Base-by-base conservation (phyloP, 202 grass and related monocot species). In the Panicum hallii region DNA sequence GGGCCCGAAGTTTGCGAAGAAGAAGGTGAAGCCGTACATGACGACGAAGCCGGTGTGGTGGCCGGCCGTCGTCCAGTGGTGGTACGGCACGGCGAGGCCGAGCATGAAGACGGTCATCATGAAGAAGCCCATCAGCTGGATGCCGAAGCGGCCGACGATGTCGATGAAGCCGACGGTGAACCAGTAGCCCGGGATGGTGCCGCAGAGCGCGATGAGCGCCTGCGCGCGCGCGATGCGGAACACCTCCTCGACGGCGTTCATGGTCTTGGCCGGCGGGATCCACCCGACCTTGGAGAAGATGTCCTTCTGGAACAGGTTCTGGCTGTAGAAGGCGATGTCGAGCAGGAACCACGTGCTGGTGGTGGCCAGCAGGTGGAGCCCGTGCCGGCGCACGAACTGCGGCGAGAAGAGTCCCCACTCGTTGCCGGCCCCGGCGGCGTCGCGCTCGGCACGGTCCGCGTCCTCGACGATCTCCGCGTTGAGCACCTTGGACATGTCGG, bases 41-140 rank as follows among this genome's bases (percentile, higher is more conserved):
- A 94, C 57, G 0, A 94, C 15, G 56, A 94, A 91, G 11, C 86
- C 89, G 1, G 55, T 85, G 75, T 94, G 92, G 66, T 94, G 2
- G 0, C 92, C 92, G 20, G 86, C 50, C 8, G 92, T 83, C 0
- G 79, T 94, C 92, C 92, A 94, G 76, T 94, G 83, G 71, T 94
- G 70, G 70, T 94, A 94, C 30, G 92, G 92, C 62, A 74, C 63
- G 67, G 88, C 89, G 56, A 94, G 89, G 44, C 86, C 89, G 19
- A 94, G 76, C 86, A 94, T 89, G 89, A 91, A 94, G 6, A 79
- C 75, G 61, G 89, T 94, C 92, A 94, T 94, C 85, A 87, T 87
- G 30, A 87, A 74, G 58, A 94, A 94, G 0, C 92, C 89, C 55
- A 94, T 58, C 5, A 91, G 12, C 67, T 94, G 92, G 76, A 94